phyloP scores from a whole-genome alignment of 2,329 filamentous ascomycete genomes.

The Penicillium freii region DNA sequence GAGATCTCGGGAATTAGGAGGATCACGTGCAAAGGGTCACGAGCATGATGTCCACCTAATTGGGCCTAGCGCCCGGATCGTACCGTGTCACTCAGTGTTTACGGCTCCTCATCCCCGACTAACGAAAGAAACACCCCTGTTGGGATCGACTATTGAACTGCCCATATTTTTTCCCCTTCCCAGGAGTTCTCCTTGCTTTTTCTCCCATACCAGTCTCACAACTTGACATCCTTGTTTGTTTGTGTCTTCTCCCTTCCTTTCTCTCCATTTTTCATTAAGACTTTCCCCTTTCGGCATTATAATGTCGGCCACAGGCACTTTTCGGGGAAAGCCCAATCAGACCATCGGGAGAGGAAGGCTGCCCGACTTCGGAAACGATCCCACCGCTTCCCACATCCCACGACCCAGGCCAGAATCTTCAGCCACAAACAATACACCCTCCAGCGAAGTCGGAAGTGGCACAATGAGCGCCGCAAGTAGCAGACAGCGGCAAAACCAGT shows the following conservation, averaged over 20 bases:
- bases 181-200: constrained; percentile 10
- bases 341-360: constrained; percentile 55
- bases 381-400: constrained; percentile 57
- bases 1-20: background rate
- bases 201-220: constrained; percentile 16
- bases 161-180: constrained; percentile 26
- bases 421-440: constrained; percentile 33
- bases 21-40: constrained; percentile 17
- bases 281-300: constrained; percentile 27
- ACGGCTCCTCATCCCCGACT: constrained; percentile 13
- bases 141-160: constrained; percentile 25
- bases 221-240: constrained; percentile 14
- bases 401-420: constrained; percentile 57
- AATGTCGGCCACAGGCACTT: constrained; percentile 62
- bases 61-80: constrained; percentile 22
- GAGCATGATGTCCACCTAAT: constrained; percentile 6
- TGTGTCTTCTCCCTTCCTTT: constrained; percentile 16
- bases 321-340: constrained; percentile 56
- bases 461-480: constrained; percentile 85
- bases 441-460: constrained; percentile 58
- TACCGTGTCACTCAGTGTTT: constrained; percentile 23
- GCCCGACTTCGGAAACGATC: constrained; percentile 53
- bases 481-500: constrained; percentile 90
- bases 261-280: constrained; percentile 14
- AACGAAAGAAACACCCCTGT: constrained; percentile 25